Base-by-base conservation (phyloP, 805 yeast genomes). In the Clavispora vitiphila region DNA sequence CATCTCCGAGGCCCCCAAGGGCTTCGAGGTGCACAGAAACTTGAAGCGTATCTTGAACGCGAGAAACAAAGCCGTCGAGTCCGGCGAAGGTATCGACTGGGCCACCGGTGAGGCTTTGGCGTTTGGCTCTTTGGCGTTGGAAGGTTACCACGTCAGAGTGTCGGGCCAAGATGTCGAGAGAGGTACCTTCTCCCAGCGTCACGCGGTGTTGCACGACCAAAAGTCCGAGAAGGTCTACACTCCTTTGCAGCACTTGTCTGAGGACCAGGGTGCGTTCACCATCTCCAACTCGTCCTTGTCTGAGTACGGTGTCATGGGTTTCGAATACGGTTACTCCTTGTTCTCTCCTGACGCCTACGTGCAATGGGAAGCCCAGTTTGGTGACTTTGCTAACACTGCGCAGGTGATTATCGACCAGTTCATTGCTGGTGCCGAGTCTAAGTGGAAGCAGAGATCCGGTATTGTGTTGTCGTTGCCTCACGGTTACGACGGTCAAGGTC, bases 91-190 rank as follows among this genome's bases (percentile, higher is more conserved):
- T 60, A 88, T 93, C 52, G 99, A 93, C 69, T 93, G 98, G 99
- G 84, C 99, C 37, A 93, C 99, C 44, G 99, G 96, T 79, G 99
- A 93, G 74, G 98, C 98, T 37, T 80, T 93, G 56, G 99, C 99
- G 15, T 91, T 83, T 58, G 99, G 98, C 61, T 80, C 97, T 39
- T 76, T 93, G 54, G 83, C 83, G 41, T 64, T 81, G 59, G 99
- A 93, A 71, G 99, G 99, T 51, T 85, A 83, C 72, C 96, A 91
- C 58, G 95, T 93, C 46, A 86, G 99, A 76, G 85, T 93, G 39
- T 86, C 96, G 36, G 99, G 99, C 65, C 98, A 93, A 76, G 99
- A 93, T 79, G 98, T 93, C 53, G 99, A 93, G 78, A 89, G 99
- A 81, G 99, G 99, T 76, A 93, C 99, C 31, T 91, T 93, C 79